Evolutionary conservation across 1,284 basidiomycete genomes (phyloP).

Genomic region (Ustilago shanxiensis): DNA sequence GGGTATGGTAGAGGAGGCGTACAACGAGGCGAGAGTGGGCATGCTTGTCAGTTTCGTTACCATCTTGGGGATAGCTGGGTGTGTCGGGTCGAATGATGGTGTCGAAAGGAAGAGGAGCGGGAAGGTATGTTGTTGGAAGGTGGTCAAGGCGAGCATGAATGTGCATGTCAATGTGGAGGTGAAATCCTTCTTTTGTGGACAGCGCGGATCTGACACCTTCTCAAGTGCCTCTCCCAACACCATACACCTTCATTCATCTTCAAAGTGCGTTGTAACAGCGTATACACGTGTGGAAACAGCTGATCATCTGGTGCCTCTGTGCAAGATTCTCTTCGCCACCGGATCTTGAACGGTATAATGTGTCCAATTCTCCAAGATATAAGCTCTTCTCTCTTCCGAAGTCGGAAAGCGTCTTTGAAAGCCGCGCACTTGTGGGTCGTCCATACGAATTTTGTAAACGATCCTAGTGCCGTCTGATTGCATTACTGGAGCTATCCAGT

Average conservation of each 20-base stretch:
- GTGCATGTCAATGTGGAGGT: background rate
- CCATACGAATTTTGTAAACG: too few relatives aligned
- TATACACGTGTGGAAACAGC: too few relatives aligned
- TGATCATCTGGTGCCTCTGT: background rate
- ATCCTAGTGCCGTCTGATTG: too few relatives aligned
- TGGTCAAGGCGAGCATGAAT: slow-evolving; percentile 6
- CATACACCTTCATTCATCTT: background rate
- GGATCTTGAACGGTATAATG: background rate
- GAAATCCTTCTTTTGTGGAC: background rate
- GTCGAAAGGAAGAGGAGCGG: background rate
- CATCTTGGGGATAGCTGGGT: slow-evolving; percentile 7
- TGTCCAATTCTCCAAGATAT: background rate
- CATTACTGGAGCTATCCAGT: too few relatives aligned
- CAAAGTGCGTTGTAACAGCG: too few relatives aligned
- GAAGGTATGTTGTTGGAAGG: background rate
- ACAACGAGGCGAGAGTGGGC: slow-evolving; percentile 35
- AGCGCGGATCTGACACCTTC: background rate
- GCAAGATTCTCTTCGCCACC: background rate
- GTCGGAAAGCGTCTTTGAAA: background rate
- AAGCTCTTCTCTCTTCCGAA: background rate
- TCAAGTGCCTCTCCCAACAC: background rate
- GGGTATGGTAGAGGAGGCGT: slow-evolving; percentile 13
- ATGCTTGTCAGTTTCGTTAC: slow-evolving; percentile 18
- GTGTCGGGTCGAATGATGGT: background rate
- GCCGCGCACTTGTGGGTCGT: too few relatives aligned